These are phyloP conservation scores for Lycium barbarum DNA, from an alignment of 257 asterid species.

Conservation along the genomic window DNA sequence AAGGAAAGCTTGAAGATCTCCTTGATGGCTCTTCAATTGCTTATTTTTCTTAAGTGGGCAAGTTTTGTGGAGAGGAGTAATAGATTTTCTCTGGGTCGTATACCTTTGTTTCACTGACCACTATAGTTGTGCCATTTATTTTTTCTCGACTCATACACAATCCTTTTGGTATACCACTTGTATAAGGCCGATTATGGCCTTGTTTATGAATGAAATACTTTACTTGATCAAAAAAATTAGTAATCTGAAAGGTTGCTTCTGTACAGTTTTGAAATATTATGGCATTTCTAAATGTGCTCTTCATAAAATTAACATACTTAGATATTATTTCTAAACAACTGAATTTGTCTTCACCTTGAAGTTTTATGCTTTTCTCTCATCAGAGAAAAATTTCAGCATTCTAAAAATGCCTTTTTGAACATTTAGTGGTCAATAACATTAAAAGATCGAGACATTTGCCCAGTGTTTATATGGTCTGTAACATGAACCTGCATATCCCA, in stretches of 20 bases:
- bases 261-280: neutral
- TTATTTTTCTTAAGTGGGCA: neutral
- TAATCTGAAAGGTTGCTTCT: neutral
- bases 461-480: conserved; percentile 22
- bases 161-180: too few species aligned
- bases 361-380: neutral
- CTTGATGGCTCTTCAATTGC: conserved; percentile 10
- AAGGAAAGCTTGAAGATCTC: conserved; percentile 9
- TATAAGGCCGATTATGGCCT: too few species aligned
- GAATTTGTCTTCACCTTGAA: neutral
- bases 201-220: too few species aligned
- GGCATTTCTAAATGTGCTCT: neutral
- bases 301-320: neutral
- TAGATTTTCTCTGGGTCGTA: neutral
- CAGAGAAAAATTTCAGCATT: neutral
- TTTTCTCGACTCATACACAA: neutral
- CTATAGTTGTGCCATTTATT: neutral
- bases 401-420: neutral
- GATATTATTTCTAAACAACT: neutral
- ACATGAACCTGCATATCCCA: conserved; percentile 36
- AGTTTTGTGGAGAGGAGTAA: conserved; percentile 9
- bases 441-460: neutral
- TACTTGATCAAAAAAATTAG: neutral
- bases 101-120: neutral
- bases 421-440: conserved; percentile 11